These are phyloP conservation scores for Auricularia sp. DNA, from an alignment of 768 basidiomycete genomes.

Conservation along the genomic window DNA sequence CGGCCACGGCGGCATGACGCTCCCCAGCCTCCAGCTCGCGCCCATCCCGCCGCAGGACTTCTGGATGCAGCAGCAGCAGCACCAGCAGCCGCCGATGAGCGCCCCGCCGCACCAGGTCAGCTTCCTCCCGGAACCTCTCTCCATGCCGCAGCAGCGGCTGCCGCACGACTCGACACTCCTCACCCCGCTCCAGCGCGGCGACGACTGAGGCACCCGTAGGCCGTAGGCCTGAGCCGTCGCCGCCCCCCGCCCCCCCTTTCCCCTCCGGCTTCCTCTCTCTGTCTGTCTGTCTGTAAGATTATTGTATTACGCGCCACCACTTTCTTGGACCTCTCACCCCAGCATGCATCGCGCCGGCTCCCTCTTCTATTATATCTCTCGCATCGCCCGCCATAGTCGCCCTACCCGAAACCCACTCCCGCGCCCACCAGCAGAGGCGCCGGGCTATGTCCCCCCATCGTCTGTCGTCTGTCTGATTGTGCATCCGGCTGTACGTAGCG, in stretches of 20 bases:
- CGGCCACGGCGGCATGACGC: background rate
- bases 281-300: background rate
- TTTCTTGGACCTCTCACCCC: background rate
- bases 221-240: background rate
- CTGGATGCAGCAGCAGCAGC: background rate
- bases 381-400: background rate
- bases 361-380: background rate
- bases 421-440: background rate
- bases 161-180: slow-evolving; percentile 59
- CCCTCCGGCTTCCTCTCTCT: background rate
- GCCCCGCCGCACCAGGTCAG: background rate
- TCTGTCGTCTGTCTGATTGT: background rate
- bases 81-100: background rate
- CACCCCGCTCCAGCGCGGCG: slow-evolving; percentile 33
- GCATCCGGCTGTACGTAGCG: background rate
- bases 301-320: background rate
- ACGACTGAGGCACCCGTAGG: background rate
- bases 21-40: slow-evolving; percentile 3
- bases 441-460: background rate
- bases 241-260: background rate
- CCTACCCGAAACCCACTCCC: background rate
- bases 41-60: background rate
- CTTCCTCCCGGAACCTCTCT: background rate
- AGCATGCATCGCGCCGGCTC: background rate
- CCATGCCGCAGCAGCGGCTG: slow-evolving; percentile 18